Conservation (phyloP, 208 protist species). For the Trypanosoma congolense region DNA sequence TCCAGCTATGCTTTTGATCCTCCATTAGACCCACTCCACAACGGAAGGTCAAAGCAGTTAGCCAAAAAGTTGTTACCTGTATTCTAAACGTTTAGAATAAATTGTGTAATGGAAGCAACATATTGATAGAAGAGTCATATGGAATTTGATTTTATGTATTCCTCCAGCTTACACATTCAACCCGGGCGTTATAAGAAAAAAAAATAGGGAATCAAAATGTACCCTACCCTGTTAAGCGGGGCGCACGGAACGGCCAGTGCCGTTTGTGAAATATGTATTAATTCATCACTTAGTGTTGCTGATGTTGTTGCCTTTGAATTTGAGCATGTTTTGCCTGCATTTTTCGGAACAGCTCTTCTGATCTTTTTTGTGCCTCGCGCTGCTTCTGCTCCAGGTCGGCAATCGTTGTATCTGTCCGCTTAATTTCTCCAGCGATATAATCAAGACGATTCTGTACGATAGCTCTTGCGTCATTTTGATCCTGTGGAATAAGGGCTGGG, state of each 20-base stretch:
- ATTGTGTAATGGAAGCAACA: too few relatives aligned
- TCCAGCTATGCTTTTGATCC: slow-evolving; percentile 29
- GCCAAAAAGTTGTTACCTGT: too few relatives aligned
- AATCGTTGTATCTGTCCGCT: slow-evolving; percentile 74
- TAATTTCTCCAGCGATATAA: slow-evolving; percentile 90
- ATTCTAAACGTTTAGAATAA: too few relatives aligned
- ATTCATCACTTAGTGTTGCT: slow-evolving; percentile 29
- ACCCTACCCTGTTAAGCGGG: too few relatives aligned
- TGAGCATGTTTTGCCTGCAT: slow-evolving; percentile 80
- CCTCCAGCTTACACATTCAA: too few relatives aligned
- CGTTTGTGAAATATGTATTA: not conserved
- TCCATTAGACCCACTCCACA: slow-evolving; percentile 22
- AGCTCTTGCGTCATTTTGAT: slow-evolving; percentile 86
- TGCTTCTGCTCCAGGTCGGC: slow-evolving; percentile 79
- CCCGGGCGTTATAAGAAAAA: too few relatives aligned
- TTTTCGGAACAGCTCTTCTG: slow-evolving; percentile 73
- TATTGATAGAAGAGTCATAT: too few relatives aligned
- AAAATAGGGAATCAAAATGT: too few relatives aligned
- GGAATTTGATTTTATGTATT: too few relatives aligned
- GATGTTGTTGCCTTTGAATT: slow-evolving; percentile 61
- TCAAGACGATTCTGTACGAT: slow-evolving; percentile 90
- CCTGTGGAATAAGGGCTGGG: slow-evolving; percentile 91
- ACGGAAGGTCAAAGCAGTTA: too few relatives aligned
- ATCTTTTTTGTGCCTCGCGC: slow-evolving; percentile 58
- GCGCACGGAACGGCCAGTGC: too few relatives aligned